These are phyloP conservation scores for Alternaria burnsii DNA, from an alignment of 2,329 filamentous ascomycete genomes.

Conservation along the genomic window DNA sequence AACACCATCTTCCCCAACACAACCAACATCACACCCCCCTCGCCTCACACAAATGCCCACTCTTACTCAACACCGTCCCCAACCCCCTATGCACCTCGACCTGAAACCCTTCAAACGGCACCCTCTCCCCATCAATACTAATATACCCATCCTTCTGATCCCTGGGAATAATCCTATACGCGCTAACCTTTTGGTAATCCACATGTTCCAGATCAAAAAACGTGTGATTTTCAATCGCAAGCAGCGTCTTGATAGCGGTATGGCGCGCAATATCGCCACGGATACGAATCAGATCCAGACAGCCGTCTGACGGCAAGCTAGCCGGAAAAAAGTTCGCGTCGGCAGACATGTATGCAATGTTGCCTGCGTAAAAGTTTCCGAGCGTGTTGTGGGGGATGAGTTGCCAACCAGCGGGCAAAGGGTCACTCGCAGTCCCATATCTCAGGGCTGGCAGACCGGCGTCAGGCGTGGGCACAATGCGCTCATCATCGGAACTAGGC, in stretches of 20 bases:
- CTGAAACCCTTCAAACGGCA: conserved; percentile 90
- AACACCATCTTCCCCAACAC: too few relatives aligned
- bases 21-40: conserved; percentile 37
- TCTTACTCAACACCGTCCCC: conserved; percentile 83
- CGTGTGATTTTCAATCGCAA: conserved; percentile 73
- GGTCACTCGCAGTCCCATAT: conserved; percentile 82
- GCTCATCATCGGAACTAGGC: conserved; percentile 27
- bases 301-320: conserved; percentile 81
- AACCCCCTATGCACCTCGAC: conserved; percentile 85
- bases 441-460: conserved; percentile 72
- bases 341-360: conserved; percentile 91
- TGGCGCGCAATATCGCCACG: conserved; percentile 75
- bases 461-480: conserved; percentile 28
- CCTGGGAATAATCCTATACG: conserved; percentile 83
- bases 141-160: conserved; percentile 74
- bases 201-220: conserved; percentile 84
- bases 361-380: conserved; percentile 93
- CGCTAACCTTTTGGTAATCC: conserved; percentile 85
- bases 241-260: conserved; percentile 73
- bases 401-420: conserved; percentile 80
- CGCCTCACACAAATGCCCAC: conserved; percentile 74
- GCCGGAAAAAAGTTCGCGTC: conserved; percentile 89
- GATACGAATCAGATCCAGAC: conserved; percentile 84
- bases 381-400: conserved; percentile 77
- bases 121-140: conserved; percentile 89